Conservation (phyloP, 148 eudicot species). For the Salicornia ramosissima region DNA sequence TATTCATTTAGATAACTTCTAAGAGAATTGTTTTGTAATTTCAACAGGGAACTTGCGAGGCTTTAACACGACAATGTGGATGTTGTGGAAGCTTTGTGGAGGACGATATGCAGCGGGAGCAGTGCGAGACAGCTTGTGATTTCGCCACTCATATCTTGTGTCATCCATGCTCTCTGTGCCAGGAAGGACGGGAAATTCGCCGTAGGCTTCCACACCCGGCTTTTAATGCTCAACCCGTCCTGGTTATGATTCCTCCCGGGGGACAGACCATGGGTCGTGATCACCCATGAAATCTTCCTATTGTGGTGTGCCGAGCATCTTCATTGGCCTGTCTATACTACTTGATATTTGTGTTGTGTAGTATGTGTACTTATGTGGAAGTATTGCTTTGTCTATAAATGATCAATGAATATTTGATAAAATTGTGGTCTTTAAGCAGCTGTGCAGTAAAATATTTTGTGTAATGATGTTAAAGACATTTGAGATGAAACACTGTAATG, state of each 20-base stretch:
- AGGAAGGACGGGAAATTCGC: constrained; percentile 90
- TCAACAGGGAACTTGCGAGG: constrained; percentile 75
- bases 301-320: not conserved
- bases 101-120: constrained; percentile 69
- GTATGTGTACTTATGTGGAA: no score
- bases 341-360: not conserved
- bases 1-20: not conserved
- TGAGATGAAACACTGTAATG: no score
- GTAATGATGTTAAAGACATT: no score
- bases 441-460: not conserved
- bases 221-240: constrained; percentile 54
- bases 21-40: not conserved
- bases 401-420: not conserved
- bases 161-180: constrained; percentile 86
- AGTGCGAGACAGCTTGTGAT: constrained; percentile 72
- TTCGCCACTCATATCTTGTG: constrained; percentile 72
- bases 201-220: constrained; percentile 89
- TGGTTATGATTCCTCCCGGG: constrained; percentile 63
- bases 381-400: not conserved
- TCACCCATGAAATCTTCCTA: constrained; percentile 1
- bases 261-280: constrained; percentile 77
- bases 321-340: constrained; percentile 1
- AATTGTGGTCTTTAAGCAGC: not conserved
- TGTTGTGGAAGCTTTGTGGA: constrained; percentile 56
- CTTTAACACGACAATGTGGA: constrained; percentile 48